phyloP scores from a whole-genome alignment of 1,284 basidiomycete genomes.

The Apiotrichum veenhuisii region DNA sequence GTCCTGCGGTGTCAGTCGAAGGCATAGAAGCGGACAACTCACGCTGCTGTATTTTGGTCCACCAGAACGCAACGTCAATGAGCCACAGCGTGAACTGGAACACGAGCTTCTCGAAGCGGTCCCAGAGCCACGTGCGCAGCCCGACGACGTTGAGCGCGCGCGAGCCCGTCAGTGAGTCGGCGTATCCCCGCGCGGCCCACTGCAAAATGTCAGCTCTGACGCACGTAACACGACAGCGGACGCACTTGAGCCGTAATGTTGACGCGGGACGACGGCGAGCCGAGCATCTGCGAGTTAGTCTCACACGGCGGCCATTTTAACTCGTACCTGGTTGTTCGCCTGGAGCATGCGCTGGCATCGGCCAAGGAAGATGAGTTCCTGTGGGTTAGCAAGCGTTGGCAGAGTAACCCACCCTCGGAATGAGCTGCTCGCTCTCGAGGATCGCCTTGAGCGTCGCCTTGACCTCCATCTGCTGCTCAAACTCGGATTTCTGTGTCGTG shows the following conservation, averaged over 20 bases:
- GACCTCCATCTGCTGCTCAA: slow-evolving; percentile 52
- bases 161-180: slow-evolving; percentile 57
- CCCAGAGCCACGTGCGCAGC: slow-evolving; percentile 42
- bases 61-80: slow-evolving; percentile 52
- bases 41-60: slow-evolving; percentile 43
- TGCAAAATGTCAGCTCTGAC: slow-evolving; percentile 15
- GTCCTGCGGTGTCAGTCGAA: slow-evolving; percentile 4
- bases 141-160: slow-evolving; percentile 46
- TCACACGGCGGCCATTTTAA: slow-evolving; percentile 41
- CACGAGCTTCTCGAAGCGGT: slow-evolving; percentile 44
- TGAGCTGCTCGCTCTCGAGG: slow-evolving; percentile 53
- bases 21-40: slow-evolving; percentile 20
- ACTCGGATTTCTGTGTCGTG: slow-evolving; percentile 31
- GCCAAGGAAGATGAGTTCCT: slow-evolving; percentile 76
- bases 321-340: slow-evolving; percentile 54
- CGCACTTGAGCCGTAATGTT: slow-evolving; percentile 66
- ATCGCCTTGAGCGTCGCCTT: slow-evolving; percentile 53
- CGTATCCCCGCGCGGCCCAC: slow-evolving; percentile 51
- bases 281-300: slow-evolving; percentile 58
- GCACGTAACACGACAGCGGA: background rate
- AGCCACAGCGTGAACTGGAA: slow-evolving; percentile 50
- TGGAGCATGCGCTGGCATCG: slow-evolving; percentile 70
- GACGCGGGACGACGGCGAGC: slow-evolving; percentile 79
- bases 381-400: slow-evolving; percentile 23
- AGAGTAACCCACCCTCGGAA: slow-evolving; percentile 46